Evolutionary conservation across 2,329 filamentous ascomycete genomes (phyloP).

Genomic region (Escovopsis weberi): DNA sequence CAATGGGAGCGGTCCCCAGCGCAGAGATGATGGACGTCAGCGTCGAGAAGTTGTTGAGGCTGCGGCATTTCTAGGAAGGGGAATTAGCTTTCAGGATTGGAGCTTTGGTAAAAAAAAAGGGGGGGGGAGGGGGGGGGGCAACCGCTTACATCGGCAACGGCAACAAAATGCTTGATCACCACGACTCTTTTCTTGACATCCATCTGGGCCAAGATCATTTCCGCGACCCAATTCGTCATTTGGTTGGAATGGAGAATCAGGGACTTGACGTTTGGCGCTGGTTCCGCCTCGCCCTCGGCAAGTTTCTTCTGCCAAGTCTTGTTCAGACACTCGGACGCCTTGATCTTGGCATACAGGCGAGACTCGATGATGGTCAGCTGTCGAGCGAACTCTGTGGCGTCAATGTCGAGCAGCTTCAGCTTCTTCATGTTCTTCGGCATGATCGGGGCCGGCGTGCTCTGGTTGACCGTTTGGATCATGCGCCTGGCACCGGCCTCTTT

Average conservation of each 20-base stretch:
- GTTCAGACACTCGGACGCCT: conserved; percentile 88
- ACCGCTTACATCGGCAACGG: conserved; percentile 78
- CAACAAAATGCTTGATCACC: conserved; percentile 96
- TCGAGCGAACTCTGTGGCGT: conserved; percentile 89
- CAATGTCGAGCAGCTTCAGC: conserved; percentile 94
- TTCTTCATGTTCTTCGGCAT: conserved; percentile 99
- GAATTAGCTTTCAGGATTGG: conserved; percentile 6
- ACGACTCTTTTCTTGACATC: conserved; percentile 94
- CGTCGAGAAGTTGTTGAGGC: conserved; percentile 92
- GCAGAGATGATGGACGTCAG: conserved; percentile 96
- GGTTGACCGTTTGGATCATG: conserved; percentile 73
- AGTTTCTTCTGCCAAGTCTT: conserved; percentile 99
- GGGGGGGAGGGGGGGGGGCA: not conserved
- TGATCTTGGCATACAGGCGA: conserved; percentile 86
- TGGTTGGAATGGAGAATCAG: conserved; percentile 97
- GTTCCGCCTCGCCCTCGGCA: conserved; percentile 63
- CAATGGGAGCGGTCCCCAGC: conserved; percentile 84
- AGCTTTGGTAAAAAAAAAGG: not conserved
- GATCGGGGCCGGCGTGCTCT: conserved; percentile 72
- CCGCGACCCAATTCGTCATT: conserved; percentile 97
- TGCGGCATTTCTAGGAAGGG: conserved; percentile 64
- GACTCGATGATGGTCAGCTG: conserved; percentile 97
- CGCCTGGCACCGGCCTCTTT: conserved; percentile 78
- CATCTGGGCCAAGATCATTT: conserved; percentile 92
- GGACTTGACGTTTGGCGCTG: conserved; percentile 87